A percentile compares a stretch with the other conserved stretches of the same genome.
Conservation (phyloP, 768 basidiomycete species). For the Tephrocybe sp. region DNA sequence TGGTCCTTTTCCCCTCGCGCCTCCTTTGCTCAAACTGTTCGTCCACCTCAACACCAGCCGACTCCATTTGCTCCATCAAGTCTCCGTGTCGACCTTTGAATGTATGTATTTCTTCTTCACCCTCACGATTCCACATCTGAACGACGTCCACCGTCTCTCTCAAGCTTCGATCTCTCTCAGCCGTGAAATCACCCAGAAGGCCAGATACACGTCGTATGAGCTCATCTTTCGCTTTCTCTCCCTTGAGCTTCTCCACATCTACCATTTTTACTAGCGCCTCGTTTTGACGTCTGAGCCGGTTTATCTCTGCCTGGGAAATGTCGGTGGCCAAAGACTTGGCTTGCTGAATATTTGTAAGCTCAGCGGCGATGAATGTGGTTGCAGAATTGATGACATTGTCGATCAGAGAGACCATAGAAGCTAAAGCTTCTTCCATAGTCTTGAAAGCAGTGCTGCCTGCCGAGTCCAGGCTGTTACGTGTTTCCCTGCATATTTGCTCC, state of each 20-base stretch:
- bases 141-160: constrained; percentile 54
- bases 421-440: constrained; percentile 57
- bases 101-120: constrained; percentile 45
- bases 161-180: constrained; percentile 64
- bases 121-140: constrained; percentile 52
- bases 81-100: constrained; percentile 50
- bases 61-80: constrained; percentile 38
- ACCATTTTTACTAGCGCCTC: constrained; percentile 56
- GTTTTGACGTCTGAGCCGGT: constrained; percentile 70
- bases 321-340: constrained; percentile 46
- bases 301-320: constrained; percentile 51
- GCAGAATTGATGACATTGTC: constrained; percentile 60
- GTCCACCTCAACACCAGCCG: constrained; percentile 39
- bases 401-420: constrained; percentile 54
- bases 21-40: constrained; percentile 41
- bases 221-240: constrained; percentile 68
- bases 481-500: constrained; percentile 42
- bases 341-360: constrained; percentile 49
- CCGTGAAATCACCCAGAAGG: constrained; percentile 68
- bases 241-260: constrained; percentile 61
- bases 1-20: constrained; percentile 49
- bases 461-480: constrained; percentile 46
- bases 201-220: constrained; percentile 72
- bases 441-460: constrained; percentile 43
- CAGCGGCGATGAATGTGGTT: constrained; percentile 51